Evolutionary conservation across 768 basidiomycete genomes (phyloP).

Genomic region (Cubamyces sp.): DNA sequence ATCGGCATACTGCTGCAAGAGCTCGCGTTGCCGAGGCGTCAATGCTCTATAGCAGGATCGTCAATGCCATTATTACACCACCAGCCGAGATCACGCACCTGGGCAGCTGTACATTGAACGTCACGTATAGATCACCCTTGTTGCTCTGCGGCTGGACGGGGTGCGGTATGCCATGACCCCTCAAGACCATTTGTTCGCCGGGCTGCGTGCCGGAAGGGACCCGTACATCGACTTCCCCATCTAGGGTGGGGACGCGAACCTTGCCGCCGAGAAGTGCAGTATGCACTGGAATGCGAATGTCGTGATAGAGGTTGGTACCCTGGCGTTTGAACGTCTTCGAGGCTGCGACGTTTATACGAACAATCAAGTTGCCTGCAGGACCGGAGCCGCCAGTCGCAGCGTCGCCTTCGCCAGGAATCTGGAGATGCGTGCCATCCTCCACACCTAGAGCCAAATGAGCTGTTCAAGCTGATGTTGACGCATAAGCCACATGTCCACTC

Average conservation of each 20-base stretch:
- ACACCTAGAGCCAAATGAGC: constrained; percentile 57
- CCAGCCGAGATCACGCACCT: constrained; percentile 58
- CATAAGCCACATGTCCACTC: constrained; percentile 35
- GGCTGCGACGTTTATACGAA: constrained; percentile 81
- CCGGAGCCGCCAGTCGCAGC: constrained; percentile 82
- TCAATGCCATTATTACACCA: constrained; percentile 1
- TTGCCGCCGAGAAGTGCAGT: constrained; percentile 91
- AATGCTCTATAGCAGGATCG: constrained; percentile 60
- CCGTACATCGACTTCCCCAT: constrained; percentile 94
- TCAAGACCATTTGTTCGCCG: constrained; percentile 95
- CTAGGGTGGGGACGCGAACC: constrained; percentile 90
- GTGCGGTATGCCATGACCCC: constrained; percentile 78
- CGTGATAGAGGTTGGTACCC: constrained; percentile 89
- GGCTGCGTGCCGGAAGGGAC: constrained; percentile 93
- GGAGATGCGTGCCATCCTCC: constrained; percentile 93
- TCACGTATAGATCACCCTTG: constrained; percentile 87
- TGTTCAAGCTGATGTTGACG: constrained; percentile 5
- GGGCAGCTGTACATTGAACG: constrained; percentile 86
- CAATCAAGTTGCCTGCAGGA: constrained; percentile 79
- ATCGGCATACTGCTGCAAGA: constrained; percentile 88
- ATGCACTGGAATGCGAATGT: constrained; percentile 88
- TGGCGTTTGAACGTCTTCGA: constrained; percentile 89
- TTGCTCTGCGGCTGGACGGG: constrained; percentile 51
- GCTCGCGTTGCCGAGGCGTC: constrained; percentile 80
- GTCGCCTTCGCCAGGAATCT: constrained; percentile 82